Conservation (phyloP, 768 basidiomycete genomes). For the Tulasnella sp. region DNA sequence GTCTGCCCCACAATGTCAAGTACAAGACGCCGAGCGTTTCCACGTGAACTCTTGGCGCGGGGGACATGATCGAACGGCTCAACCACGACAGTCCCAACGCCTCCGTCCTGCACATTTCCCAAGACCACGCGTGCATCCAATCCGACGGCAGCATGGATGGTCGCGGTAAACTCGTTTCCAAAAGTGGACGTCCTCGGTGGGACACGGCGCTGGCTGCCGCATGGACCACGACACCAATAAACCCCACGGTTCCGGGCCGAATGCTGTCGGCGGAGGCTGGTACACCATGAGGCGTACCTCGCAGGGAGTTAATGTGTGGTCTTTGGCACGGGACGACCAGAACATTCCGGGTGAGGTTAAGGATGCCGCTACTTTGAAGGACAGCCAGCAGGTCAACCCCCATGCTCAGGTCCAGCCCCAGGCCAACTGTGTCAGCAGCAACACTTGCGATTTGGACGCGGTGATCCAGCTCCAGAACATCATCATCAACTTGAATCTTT, state of each 20-base stretch:
- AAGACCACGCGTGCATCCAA: conserved; percentile 64
- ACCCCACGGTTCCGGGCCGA: conserved; percentile 33
- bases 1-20: too few species aligned
- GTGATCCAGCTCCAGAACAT: too few species aligned
- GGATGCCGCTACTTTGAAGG: not conserved
- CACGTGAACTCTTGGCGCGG: too few species aligned
- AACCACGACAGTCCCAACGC: conserved; percentile 35
- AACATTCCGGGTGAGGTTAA: conserved; percentile 29
- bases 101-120: conserved; percentile 30
- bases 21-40: too few species aligned
- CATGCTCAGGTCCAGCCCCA: conserved; percentile 32
- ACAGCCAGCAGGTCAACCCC: conserved; percentile 17
- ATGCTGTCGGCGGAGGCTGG: conserved; percentile 35
- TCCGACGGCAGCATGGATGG: conserved; percentile 37
- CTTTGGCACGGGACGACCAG: conserved; percentile 29
- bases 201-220: conserved; percentile 32
- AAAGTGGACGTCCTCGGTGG: not conserved
- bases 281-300: not conserved
- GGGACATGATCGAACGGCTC: conserved; percentile 44
- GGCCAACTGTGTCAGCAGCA: conserved; percentile 32
- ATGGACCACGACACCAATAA: conserved; percentile 14
- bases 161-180: not conserved
- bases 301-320: conserved; percentile 27
- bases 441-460: too few species aligned
- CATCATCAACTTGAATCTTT: too few species aligned